phyloP scores from a whole-genome alignment of 2,329 filamentous ascomycete genomes.

The Colletotrichum spinosum region DNA sequence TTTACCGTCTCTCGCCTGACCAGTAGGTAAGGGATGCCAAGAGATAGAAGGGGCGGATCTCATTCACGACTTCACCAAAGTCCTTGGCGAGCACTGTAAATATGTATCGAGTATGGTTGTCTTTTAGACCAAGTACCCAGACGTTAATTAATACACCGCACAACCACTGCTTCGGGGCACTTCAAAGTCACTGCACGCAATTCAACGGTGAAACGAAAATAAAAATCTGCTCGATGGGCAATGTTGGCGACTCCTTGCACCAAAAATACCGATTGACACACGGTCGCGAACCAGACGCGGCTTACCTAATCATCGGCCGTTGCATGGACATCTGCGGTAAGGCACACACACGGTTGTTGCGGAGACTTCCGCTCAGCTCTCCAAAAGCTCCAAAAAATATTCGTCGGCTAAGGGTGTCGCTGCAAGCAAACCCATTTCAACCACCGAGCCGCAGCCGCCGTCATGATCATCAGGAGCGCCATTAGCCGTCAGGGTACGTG shows the following conservation, averaged over 20 bases:
- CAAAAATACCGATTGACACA: background rate
- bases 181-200: background rate
- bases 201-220: background rate
- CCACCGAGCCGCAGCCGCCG: constrained; percentile 42
- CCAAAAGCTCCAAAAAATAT: constrained; percentile 37
- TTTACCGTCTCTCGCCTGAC: constrained; percentile 85
- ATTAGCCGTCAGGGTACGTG: constrained; percentile 65
- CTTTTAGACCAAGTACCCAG: constrained; percentile 38
- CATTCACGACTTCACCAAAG: constrained; percentile 52
- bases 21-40: constrained; percentile 57
- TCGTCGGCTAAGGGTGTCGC: constrained; percentile 38
- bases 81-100: constrained; percentile 44
- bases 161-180: constrained; percentile 1
- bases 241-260: background rate
- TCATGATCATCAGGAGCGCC: constrained; percentile 68
- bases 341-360: background rate
- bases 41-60: constrained; percentile 33
- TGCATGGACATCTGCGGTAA: background rate
- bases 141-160: constrained; percentile 37
- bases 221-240: background rate
- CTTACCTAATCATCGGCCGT: background rate
- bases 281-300: background rate
- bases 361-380: constrained; percentile 30
- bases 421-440: constrained; percentile 58
- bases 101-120: constrained; percentile 42